Evolutionary conservation across 75 land plant genomes (phyloP).

Genomic region (Azolla pinnata): DNA sequence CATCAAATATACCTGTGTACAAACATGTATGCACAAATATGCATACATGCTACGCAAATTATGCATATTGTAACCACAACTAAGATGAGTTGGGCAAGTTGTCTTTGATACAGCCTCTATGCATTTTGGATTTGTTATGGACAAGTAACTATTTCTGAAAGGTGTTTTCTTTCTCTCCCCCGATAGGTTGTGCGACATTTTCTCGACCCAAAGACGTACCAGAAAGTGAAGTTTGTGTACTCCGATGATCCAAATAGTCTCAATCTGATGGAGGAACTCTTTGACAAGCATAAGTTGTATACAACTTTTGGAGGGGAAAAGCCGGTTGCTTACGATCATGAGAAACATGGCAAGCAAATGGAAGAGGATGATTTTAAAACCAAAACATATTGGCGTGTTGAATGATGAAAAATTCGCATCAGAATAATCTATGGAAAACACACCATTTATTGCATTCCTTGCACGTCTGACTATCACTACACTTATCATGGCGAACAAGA

Average conservation of each 20-base stretch:
- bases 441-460: too few relatives aligned
- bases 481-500: too few relatives aligned
- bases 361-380: conserved; percentile 34
- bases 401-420: too few relatives aligned
- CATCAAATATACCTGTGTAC: too few relatives aligned
- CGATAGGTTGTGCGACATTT: conserved; percentile 69
- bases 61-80: too few relatives aligned
- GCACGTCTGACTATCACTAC: too few relatives aligned
- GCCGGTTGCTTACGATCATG: conserved; percentile 21
- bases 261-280: conserved; percentile 43
- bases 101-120: not conserved
- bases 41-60: too few relatives aligned
- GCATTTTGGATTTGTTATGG: not conserved
- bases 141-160: not conserved
- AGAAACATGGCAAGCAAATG: conserved; percentile 34
- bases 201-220: conserved; percentile 62
- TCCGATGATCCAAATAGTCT: conserved; percentile 48
- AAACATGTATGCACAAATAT: too few relatives aligned
- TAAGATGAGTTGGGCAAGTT: too few relatives aligned
- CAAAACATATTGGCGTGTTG: conserved; percentile 6
- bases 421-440: too few relatives aligned
- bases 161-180: not conserved
- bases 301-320: conserved; percentile 36
- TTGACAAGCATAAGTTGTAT: conserved; percentile 35
- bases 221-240: conserved; percentile 80